phyloP scores from a whole-genome alignment of 2,329 filamentous ascomycete species.

The Neonectria faginata region DNA sequence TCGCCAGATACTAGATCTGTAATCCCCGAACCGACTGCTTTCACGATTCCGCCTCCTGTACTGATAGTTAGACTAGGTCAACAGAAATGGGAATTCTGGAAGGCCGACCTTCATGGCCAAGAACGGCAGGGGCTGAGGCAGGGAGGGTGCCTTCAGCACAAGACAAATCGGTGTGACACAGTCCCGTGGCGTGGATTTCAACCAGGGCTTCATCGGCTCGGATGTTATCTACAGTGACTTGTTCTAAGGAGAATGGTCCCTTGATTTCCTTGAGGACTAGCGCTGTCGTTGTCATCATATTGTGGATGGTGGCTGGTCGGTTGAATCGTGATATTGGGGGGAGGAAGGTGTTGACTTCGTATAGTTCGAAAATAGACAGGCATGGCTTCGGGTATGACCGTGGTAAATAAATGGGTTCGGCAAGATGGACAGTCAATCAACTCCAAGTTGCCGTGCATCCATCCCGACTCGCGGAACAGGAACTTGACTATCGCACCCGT shows the following conservation, averaged over 20 bases:
- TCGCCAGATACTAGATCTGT: slow-evolving; percentile 18
- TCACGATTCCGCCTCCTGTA: slow-evolving; percentile 21
- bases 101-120: slow-evolving; percentile 18
- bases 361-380: too few species aligned
- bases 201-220: slow-evolving; percentile 21
- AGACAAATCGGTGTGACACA: slow-evolving; percentile 22
- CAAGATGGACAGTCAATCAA: background rate
- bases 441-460: slow-evolving; percentile 3
- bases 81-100: background rate
- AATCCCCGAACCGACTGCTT: slow-evolving; percentile 17
- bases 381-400: too few species aligned
- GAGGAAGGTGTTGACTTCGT: too few species aligned
- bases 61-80: background rate
- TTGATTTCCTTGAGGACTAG: slow-evolving; percentile 19
- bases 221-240: slow-evolving; percentile 15
- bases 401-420: too few species aligned
- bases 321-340: too few species aligned
- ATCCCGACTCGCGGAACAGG: background rate
- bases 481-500: background rate
- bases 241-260: slow-evolving; percentile 15
- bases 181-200: slow-evolving; percentile 20
- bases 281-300: slow-evolving; percentile 21
- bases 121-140: slow-evolving; percentile 21
- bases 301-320: background rate
- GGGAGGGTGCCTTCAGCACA: slow-evolving; percentile 22